Evolutionary conservation across 2,329 filamentous ascomycete species (phyloP).

Genomic region (Ophiobolus disseminans): DNA sequence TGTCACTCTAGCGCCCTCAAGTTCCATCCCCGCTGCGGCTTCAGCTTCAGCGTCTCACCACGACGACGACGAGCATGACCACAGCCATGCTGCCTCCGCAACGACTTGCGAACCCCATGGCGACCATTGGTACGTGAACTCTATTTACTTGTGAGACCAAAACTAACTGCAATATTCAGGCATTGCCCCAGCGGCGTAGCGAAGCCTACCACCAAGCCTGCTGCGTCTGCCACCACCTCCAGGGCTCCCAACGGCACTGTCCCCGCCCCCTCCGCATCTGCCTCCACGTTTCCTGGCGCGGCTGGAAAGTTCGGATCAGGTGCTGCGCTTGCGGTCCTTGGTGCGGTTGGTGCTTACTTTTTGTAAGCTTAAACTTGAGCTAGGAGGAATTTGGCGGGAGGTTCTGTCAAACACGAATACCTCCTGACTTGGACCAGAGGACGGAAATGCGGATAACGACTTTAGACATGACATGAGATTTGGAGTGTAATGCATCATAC

Average conservation of each 20-base stretch:
- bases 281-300: constrained; percentile 10
- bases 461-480: no score
- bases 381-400: no score
- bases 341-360: constrained; percentile 16
- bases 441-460: no score
- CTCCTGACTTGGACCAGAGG: no score
- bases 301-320: constrained; percentile 8
- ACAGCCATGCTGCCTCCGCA: constrained; percentile 33
- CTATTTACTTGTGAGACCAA: constrained; percentile 19
- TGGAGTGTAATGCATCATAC: no score
- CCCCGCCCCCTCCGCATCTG: constrained; percentile 8
- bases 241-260: constrained; percentile 3
- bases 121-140: constrained; percentile 37
- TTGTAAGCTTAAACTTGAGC: constrained; percentile 6
- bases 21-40: constrained; percentile 1
- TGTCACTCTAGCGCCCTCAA: background rate
- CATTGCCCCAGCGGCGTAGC: constrained; percentile 36
- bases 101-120: constrained; percentile 35
- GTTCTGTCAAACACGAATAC: no score
- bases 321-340: constrained; percentile 6
- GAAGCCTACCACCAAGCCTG: constrained; percentile 29
- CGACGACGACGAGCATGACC: constrained; percentile 27
- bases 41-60: constrained; percentile 16
- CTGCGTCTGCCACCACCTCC: constrained; percentile 12
- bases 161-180: constrained; percentile 21